phyloP scores from a whole-genome alignment of 1,284 basidiomycete genomes.

The Marasmius tenuissimus region DNA sequence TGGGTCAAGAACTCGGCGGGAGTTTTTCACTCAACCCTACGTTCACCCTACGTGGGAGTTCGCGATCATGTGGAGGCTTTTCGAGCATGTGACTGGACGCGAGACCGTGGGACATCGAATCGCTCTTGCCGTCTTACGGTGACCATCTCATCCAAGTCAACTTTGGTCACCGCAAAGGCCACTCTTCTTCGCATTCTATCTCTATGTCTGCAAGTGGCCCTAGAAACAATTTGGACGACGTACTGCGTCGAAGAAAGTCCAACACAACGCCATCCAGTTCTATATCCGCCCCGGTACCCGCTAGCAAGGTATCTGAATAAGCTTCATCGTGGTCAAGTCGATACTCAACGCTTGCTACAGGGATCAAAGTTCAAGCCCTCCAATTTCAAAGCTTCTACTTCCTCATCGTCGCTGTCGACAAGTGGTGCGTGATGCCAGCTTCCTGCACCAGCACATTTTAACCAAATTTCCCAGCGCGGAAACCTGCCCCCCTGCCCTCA shows the following conservation, averaged over 20 bases:
- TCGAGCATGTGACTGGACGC: background rate
- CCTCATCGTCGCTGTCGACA: constrained; percentile 5
- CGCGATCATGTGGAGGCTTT: too few relatives aligned
- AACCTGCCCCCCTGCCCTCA: constrained; percentile 28
- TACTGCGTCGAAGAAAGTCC: background rate
- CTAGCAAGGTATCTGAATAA: background rate
- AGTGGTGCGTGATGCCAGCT: constrained; percentile 5
- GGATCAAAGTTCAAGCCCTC: constrained; percentile 16
- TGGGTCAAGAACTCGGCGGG: too few relatives aligned
- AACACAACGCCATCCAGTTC: background rate
- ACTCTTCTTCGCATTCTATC: background rate
- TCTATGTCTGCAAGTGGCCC: background rate
- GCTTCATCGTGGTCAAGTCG: too few relatives aligned
- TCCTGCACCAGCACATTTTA: background rate
- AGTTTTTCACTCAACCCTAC: too few relatives aligned
- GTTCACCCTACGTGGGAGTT: too few relatives aligned
- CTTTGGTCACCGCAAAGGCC: background rate
- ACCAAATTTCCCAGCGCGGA: constrained; percentile 16
- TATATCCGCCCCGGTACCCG: background rate
- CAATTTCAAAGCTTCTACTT: constrained; percentile 12
- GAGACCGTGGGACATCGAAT: background rate
- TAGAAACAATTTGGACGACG: background rate
- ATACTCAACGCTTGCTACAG: background rate
- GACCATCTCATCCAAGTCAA: background rate
- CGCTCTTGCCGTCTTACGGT: background rate